Conservation (phyloP, 257 asterid genomes). For the Cinchona pubescens region DNA sequence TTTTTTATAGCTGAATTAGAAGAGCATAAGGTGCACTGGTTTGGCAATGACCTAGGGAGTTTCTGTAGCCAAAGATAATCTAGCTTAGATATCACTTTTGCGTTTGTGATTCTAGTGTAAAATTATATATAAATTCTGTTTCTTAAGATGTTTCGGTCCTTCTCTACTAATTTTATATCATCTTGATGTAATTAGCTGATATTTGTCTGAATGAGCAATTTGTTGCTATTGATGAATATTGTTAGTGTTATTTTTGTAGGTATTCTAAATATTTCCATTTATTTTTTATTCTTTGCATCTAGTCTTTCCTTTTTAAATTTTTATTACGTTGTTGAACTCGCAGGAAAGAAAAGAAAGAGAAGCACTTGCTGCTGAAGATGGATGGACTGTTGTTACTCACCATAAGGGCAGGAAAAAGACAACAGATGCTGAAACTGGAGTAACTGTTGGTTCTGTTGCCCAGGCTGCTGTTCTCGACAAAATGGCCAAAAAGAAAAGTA, state of each 20-base stretch:
- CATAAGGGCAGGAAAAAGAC: constrained; percentile 95
- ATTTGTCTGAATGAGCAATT: not conserved
- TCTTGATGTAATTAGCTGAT: not conserved
- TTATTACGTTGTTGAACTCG: constrained; percentile 13
- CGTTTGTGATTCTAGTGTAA: not conserved
- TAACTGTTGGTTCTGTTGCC: constrained; percentile 82
- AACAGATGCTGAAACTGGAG: constrained; percentile 77
- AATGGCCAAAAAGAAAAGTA: constrained; percentile 64
- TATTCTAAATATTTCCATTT: not conserved
- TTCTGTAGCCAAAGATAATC: not conserved
- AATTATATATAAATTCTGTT: not conserved
- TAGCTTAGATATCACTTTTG: not conserved
- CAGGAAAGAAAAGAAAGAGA: constrained; percentile 80
- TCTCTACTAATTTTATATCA: not conserved
- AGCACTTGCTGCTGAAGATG: constrained; percentile 83
- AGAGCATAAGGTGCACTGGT: not conserved
- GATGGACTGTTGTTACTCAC: constrained; percentile 93
- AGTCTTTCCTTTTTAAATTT: constrained; percentile 4
- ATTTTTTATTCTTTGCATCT: not conserved
- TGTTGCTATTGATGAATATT: not conserved
- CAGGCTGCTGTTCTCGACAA: constrained; percentile 79
- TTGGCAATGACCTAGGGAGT: not conserved
- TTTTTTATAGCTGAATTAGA: not conserved
- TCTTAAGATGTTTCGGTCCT: not conserved
- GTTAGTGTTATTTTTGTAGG: not conserved